Conservation (phyloP, 2,329 filamentous ascomycete species). For the Coniochaeta sp. region DNA sequence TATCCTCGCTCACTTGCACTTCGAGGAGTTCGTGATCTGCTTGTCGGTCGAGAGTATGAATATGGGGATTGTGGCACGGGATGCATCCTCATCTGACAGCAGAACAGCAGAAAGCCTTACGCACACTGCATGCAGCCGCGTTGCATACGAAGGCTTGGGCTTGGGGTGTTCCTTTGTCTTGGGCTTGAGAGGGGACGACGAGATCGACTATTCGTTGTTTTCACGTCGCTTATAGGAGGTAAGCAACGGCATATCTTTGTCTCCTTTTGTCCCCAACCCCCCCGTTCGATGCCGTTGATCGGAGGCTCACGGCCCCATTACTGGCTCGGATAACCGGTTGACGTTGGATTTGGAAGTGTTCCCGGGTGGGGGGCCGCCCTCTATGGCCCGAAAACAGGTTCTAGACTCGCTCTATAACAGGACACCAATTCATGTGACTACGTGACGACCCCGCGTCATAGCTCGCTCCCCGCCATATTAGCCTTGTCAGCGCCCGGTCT, state of each 20-base stretch:
- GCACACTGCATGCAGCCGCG: too few relatives aligned
- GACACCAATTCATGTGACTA: conserved; percentile 1
- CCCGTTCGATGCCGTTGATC: not conserved
- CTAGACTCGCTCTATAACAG: not conserved
- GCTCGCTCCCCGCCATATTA: not conserved
- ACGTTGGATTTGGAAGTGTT: not conserved
- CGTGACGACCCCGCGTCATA: not conserved
- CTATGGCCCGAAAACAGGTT: not conserved
- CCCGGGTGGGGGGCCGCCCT: not conserved
- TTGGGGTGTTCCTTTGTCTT: too few relatives aligned
- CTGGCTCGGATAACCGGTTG: not conserved
- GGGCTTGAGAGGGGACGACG: too few relatives aligned
- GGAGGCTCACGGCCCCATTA: not conserved
- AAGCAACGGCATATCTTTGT: not conserved
- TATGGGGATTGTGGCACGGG: too few relatives aligned
- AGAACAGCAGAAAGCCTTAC: too few relatives aligned
- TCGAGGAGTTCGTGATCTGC: too few relatives aligned
- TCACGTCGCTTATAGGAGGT: not conserved
- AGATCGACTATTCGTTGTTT: too few relatives aligned
- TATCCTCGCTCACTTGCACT: too few relatives aligned
- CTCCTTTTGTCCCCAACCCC: not conserved
- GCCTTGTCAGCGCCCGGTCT: not conserved
- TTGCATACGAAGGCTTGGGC: too few relatives aligned
- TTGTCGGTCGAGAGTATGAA: too few relatives aligned
- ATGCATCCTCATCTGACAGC: too few relatives aligned